Percentiles rank a stretch among this genome's conserved stretches.
Evolutionary conservation across 2,329 filamentous ascomycete species (phyloP).

Genomic region (Fusarium keratoplasticum): DNA sequence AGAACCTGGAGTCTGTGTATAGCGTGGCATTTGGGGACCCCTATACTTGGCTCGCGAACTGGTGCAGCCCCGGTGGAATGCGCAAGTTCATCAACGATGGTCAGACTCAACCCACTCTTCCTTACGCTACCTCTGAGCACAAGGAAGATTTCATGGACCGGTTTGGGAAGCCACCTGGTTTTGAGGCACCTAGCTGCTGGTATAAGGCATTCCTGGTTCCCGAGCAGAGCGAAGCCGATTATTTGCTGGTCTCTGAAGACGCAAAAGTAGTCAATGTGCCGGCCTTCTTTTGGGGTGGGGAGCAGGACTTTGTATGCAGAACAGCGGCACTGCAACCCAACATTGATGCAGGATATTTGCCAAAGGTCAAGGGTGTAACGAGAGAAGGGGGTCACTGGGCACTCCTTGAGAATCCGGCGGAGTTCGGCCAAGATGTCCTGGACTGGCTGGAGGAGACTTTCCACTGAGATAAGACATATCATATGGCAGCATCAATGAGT

Average conservation of each 20-base stretch:
- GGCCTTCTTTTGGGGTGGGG: conserved; percentile 42
- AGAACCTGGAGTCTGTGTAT: conserved; percentile 53
- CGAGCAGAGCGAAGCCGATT: conserved; percentile 40
- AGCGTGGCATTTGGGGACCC: conserved; percentile 48
- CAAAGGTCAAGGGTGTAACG: conserved; percentile 38
- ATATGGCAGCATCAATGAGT: neutral
- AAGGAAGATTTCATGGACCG: conserved; percentile 43
- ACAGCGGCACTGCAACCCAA: conserved; percentile 29
- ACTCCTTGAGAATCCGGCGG: conserved; percentile 44
- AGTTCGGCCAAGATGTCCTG: conserved; percentile 40
- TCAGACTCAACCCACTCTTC: conserved; percentile 34
- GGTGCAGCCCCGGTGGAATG: conserved; percentile 51
- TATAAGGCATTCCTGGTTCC: conserved; percentile 39
- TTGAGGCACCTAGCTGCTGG: conserved; percentile 44
- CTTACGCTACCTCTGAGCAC: conserved; percentile 43
- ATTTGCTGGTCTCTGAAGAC: conserved; percentile 17
- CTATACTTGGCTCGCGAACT: conserved; percentile 48
- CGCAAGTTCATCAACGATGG: conserved; percentile 40
- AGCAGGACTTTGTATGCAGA: conserved; percentile 43
- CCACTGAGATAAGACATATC: neutral
- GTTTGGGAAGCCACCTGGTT: conserved; percentile 39
- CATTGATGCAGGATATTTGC: conserved; percentile 40
- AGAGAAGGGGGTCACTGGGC: conserved; percentile 47
- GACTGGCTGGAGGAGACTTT: conserved; percentile 29
- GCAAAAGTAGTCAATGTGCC: conserved; percentile 41